Evolutionary conservation across 345 rosid species (phyloP).

Genomic region (Eucalyptus camaldulensis): DNA sequence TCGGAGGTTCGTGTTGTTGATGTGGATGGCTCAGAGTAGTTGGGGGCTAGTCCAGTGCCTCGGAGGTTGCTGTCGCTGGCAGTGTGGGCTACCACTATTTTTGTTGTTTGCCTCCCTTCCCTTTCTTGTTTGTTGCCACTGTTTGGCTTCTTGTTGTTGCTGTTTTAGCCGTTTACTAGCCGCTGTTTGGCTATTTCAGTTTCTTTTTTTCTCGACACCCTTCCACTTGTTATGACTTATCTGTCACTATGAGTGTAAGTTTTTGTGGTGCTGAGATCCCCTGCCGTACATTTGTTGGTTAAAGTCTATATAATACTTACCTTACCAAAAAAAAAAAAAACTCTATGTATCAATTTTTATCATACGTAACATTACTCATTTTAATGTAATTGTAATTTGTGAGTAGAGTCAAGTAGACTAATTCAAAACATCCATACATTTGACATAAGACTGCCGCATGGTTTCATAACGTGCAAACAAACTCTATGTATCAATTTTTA

Average conservation of each 20-base stretch:
- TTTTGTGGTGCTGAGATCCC: too few species aligned
- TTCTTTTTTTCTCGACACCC: too few species aligned
- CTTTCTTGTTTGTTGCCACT: fast-evolving
- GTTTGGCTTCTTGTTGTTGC: too few species aligned
- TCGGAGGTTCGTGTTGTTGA: too few species aligned
- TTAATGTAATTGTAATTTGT: not conserved
- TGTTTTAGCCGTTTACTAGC: fast-evolving
- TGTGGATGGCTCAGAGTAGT: too few species aligned
- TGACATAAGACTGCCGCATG: not conserved
- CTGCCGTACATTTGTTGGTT: not conserved
- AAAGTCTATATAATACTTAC: too few species aligned
- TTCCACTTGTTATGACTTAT: too few species aligned
- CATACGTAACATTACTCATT: not conserved
- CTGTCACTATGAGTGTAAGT: too few species aligned
- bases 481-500: not conserved
- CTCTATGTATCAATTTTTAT: too few species aligned
- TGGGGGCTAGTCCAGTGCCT: fast-evolving
- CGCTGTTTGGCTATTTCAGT: fast-evolving
- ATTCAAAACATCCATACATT: not conserved
- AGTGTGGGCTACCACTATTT: fast-evolving
- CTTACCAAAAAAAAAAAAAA: too few species aligned
- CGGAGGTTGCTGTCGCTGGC: fast-evolving
- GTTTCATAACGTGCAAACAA: not conserved
- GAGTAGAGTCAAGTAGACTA: not conserved
- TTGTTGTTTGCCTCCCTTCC: too few species aligned